Evolutionary conservation across 768 basidiomycete genomes (phyloP), one percentile per base, ranked within the genome.

Genomic region (Cystobasidium ongulense): DNA sequence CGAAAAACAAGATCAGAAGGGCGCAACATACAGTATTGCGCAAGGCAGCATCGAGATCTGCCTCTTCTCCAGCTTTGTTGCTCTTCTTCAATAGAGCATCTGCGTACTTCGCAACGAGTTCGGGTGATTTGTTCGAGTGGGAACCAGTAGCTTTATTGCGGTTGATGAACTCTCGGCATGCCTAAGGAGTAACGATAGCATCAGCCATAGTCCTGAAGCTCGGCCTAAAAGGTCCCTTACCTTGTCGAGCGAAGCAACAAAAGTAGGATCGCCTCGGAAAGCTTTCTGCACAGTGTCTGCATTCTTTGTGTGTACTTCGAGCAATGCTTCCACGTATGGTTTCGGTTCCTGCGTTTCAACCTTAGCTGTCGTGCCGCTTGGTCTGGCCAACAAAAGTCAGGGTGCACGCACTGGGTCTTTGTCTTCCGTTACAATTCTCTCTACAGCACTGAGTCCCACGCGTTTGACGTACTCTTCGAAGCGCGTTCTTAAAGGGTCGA

Each of bases 391-490:
- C 25, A 43, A 27, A 52, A 8, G 36, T 61, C 13, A 59, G 36
- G 33, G 3, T 33, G 23, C 25, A 27, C 18, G 8, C 68, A 92
- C 82, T 10, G 86, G 82, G 18, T 89, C 87, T 29, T 82, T 82
- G 59, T 82, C 81, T 54, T 85, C 85, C 63, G 86, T 83, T 11
- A 84, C 84, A 31, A 88, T 81, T 79, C 89, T 90, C 59, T 88
- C 86, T 29, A 97, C 89, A 0, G 91, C 89, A 31, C 86, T 86
- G 73, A 91, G 81, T 33, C 95, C 95, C 17, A 90, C 87, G 78
- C 87, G 87, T 85, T 95, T 96, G 80, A 98, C 95, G 81, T 96
- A 93, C 77, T 90, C 89, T 82, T 94, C 94, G 79, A 97, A 99
- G 79, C 87, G 89, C 84, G 90, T 90, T 78, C 92, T 86, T 67